phyloP scores from a whole-genome alignment of 176 grass and related monocot species.

The Eleusine indica region DNA sequence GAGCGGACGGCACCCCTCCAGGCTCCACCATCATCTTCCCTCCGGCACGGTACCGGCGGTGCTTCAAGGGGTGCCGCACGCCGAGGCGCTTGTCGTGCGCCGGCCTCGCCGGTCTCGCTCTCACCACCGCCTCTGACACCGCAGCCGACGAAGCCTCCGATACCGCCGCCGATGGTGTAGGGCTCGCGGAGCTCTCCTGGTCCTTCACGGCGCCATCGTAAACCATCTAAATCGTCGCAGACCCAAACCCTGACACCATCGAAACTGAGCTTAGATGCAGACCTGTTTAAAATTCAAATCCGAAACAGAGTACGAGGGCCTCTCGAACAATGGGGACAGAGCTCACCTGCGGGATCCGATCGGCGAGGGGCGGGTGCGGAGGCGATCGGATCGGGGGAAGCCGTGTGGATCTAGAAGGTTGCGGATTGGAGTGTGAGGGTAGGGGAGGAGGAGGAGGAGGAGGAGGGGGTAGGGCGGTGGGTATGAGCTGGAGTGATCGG shows the following conservation, averaged over 20 bases:
- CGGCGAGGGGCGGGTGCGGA: slow-evolving; percentile 9
- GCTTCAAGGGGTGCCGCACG: slow-evolving; percentile 66
- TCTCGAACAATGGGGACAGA: background rate
- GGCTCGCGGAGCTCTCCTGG: slow-evolving; percentile 41
- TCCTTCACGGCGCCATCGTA: slow-evolving; percentile 76
- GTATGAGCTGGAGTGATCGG: slow-evolving; percentile 57
- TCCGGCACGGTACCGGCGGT: slow-evolving; percentile 50
- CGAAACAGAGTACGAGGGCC: background rate
- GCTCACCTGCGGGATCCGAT: slow-evolving; percentile 54
- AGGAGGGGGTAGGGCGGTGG: background rate
- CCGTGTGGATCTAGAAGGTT: slow-evolving; percentile 32
- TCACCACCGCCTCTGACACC: background rate
- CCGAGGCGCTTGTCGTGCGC: slow-evolving; percentile 60
- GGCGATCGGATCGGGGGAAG: slow-evolving; percentile 31
- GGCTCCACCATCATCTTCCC: slow-evolving; percentile 70
- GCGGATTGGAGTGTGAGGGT: slow-evolving; percentile 15
- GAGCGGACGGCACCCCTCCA: slow-evolving; percentile 21
- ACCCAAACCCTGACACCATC: slow-evolving; percentile 21
- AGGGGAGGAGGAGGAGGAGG: background rate
- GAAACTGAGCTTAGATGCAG: slow-evolving; percentile 14
- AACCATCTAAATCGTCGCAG: slow-evolving; percentile 68
- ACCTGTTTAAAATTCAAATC: background rate
- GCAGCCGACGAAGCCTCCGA: slow-evolving; percentile 25
- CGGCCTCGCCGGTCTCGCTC: slow-evolving; percentile 1
- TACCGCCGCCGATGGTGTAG: slow-evolving; percentile 7